Percentiles rank a stretch among this genome's conserved stretches.
These are phyloP conservation scores for Acrodontium crateriforme DNA, from an alignment of 2,329 filamentous ascomycete species.

Conservation along the genomic window DNA sequence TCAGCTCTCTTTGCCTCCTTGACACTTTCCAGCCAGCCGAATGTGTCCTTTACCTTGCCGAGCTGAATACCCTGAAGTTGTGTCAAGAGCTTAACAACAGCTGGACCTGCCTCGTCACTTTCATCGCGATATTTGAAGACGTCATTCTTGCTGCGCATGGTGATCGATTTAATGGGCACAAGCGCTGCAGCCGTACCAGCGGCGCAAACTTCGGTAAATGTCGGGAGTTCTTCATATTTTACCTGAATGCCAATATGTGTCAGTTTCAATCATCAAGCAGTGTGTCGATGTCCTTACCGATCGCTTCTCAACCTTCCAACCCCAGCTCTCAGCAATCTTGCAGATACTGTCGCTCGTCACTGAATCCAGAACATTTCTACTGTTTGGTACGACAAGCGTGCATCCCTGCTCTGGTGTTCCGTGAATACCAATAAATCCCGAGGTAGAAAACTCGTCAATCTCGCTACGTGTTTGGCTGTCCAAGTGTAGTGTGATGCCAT, in stretches of 20 bases:
- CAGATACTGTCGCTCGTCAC: conserved; percentile 71
- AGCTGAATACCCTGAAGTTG: conserved; percentile 76
- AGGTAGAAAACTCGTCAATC: conserved; percentile 92
- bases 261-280: conserved; percentile 1
- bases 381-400: conserved; percentile 76
- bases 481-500: conserved; percentile 86
- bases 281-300: conserved; percentile 33
- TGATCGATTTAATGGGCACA: conserved; percentile 85
- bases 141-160: conserved; percentile 46
- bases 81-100: conserved; percentile 57
- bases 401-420: conserved; percentile 38
- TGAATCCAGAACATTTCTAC: conserved; percentile 72
- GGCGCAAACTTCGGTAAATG: conserved; percentile 71
- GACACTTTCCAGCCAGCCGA: conserved; percentile 52
- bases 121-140: conserved; percentile 42
- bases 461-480: conserved; percentile 74
- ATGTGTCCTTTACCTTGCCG: conserved; percentile 62
- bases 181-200: conserved; percentile 84
- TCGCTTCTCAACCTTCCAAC: conserved; percentile 72
- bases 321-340: conserved; percentile 61
- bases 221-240: conserved; percentile 46
- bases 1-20: conserved; percentile 23
- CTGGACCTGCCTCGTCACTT: conserved; percentile 56
- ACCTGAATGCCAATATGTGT: conserved; percentile 34
- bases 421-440: conserved; percentile 74